These are phyloP conservation scores for Collybiopsis confluens DNA, from an alignment of 768 basidiomycete genomes.

Conservation along the genomic window DNA sequence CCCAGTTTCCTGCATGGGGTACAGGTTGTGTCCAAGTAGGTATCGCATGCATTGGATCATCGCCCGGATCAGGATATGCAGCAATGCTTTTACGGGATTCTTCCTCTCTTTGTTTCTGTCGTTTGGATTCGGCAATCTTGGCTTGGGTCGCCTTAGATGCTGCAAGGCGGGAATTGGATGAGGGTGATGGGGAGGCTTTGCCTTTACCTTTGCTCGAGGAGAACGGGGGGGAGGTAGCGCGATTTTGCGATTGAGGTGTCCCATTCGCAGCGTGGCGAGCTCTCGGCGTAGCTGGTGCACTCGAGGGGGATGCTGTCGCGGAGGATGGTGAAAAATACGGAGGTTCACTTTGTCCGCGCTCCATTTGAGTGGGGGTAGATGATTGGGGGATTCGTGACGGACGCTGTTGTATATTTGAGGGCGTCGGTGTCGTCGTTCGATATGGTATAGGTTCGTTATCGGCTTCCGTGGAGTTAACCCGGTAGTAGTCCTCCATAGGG, in stretches of 20 bases:
- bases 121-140: constrained; percentile 27
- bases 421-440: constrained; percentile 42
- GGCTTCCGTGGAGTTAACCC: constrained; percentile 22
- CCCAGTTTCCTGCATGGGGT: constrained; percentile 71
- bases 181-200: constrained; percentile 27
- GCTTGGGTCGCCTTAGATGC: constrained; percentile 38
- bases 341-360: constrained; percentile 35
- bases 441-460: constrained; percentile 14
- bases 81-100: constrained; percentile 57
- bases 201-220: constrained; percentile 10
- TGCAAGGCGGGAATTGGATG: constrained; percentile 35
- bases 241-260: neutral
- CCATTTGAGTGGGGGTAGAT: constrained; percentile 27
- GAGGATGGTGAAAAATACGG: constrained; percentile 22
- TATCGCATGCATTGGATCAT: constrained; percentile 67
- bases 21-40: constrained; percentile 80
- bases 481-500: constrained; percentile 17
- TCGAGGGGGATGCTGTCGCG: neutral
- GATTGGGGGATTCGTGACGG: constrained; percentile 19
- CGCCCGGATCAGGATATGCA: constrained; percentile 60
- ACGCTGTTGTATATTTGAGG: constrained; percentile 24
- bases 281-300: neutral
- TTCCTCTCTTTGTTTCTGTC: constrained; percentile 35
- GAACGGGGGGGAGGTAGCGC: neutral
- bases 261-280: neutral